Evolutionary conservation across 208 protist species (phyloP), one percentile per base, ranked within the genome.

Genomic region (Leishmania braziliensis): DNA sequence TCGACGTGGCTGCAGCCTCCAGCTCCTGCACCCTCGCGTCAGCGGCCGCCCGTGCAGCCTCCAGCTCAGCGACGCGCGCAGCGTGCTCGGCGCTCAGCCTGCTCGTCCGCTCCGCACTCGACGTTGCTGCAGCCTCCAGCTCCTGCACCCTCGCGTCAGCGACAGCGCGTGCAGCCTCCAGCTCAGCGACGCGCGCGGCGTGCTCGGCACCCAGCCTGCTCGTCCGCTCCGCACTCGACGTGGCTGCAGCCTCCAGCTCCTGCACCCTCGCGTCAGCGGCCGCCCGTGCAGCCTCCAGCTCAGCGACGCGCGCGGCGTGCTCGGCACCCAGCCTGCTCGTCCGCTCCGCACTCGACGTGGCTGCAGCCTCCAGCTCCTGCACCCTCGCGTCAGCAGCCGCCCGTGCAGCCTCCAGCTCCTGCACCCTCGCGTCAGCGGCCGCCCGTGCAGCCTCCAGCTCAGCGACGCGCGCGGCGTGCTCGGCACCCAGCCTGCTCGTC

Each of bases 81-180:
- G 60, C 62, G 18, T 81, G 36, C 78, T 51, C 51, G 29, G 75
- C 58, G 43, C 71, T 62, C 62, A 77, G 53, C 50, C 26, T 62
- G 46, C 29, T 71, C 46, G 60, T 60, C 2, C 0, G 0, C 75
- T 68, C 63, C n/a, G 51, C 43, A 5, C 43, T 63, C n/a, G 75
- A 50, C 33, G 79, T 23, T 0, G 53, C 79, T 20, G 73, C 36
- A 6, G 56, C 56, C 80, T 83, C 80, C 43, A 82, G 56, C 43
- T 78, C 60, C 43, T 68, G 62, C 62, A 36, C 26, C 8, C 62
- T n/a, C 62, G 62, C 62, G 29, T 68, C 26, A 12, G 26, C 33
- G 5, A 8, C n/a, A 0, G 1, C 65, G 0, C n/a, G 12, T 9
- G 65, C 65, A 9, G 65, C 65, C 36, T 70, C 10, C 65, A 46